Evolutionary conservation across 768 basidiomycete species (phyloP).

Genomic region (Amanita muscaria): DNA sequence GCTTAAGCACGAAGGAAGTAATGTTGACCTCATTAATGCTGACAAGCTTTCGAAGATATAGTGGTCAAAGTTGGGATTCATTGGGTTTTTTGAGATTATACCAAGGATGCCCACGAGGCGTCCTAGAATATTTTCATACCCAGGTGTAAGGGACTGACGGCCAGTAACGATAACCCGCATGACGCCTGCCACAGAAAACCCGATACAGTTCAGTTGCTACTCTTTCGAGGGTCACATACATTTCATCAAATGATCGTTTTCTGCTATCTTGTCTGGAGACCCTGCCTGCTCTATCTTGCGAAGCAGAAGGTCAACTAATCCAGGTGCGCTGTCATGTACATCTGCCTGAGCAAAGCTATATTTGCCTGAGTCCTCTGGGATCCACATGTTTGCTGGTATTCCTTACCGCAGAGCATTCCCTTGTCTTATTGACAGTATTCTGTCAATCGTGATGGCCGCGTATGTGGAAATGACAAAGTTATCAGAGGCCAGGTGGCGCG

Average conservation of each 20-base stretch:
- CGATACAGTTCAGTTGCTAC: conserved; percentile 5
- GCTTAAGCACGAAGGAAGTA: background rate
- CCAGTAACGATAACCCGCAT: conserved; percentile 94
- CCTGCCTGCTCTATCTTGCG: conserved; percentile 68
- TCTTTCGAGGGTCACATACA: conserved; percentile 41
- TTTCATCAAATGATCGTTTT: conserved; percentile 98
- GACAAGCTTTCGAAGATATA: conserved; percentile 95
- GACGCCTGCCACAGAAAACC: conserved; percentile 44
- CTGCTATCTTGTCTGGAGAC: conserved; percentile 87
- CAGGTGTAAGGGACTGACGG: conserved; percentile 63
- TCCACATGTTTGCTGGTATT: background rate
- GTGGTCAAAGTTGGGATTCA: conserved; percentile 96
- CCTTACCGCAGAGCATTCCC: conserved; percentile 64
- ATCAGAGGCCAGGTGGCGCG: conserved; percentile 68
- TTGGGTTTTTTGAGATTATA: conserved; percentile 89
- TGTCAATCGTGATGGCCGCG: conserved; percentile 96
- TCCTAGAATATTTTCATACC: conserved; percentile 53
- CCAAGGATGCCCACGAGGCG: conserved; percentile 80
- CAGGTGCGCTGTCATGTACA: conserved; percentile 72
- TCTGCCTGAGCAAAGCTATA: conserved; percentile 81
- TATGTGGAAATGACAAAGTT: conserved; percentile 95
- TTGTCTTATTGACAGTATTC: conserved; percentile 86
- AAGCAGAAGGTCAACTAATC: conserved; percentile 64
- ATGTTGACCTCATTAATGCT: conserved; percentile 71
- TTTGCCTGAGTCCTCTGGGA: background rate